Percentiles rank a stretch among this genome's conserved stretches.
Evolutionary conservation across 2,329 filamentous ascomycete genomes (phyloP).

Genomic region (Fusarium luffae): DNA sequence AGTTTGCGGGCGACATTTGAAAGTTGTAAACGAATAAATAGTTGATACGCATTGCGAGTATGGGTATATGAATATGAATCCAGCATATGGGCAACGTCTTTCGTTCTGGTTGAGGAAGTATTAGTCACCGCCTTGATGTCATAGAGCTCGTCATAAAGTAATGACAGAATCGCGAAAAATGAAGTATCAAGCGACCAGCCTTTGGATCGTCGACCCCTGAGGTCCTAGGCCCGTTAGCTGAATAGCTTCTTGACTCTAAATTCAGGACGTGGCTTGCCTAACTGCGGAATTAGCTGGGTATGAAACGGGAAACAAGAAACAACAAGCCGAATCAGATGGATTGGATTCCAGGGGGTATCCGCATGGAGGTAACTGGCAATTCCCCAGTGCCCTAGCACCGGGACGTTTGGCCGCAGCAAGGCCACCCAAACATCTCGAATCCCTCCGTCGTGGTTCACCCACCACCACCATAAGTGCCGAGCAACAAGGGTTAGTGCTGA

Average conservation of each 20-base stretch:
- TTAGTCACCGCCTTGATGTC: neutral
- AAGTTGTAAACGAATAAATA: neutral
- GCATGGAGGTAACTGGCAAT: neutral
- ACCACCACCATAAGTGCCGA: slow-evolving; percentile 41
- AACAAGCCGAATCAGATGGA: slow-evolving; percentile 14
- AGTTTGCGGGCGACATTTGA: neutral
- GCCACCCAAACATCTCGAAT: slow-evolving; percentile 10
- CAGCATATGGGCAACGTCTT: neutral
- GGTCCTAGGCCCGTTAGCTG: slow-evolving; percentile 6
- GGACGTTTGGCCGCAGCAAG: slow-evolving; percentile 39
- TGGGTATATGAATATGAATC: neutral
- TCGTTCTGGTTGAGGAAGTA: too few species aligned
- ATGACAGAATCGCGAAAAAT: neutral
- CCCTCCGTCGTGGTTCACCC: slow-evolving; percentile 9
- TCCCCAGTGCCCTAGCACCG: slow-evolving; percentile 25
- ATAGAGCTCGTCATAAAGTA: neutral
- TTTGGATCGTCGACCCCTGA: neutral
- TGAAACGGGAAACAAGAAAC: slow-evolving; percentile 36
- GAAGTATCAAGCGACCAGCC: neutral
- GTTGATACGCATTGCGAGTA: neutral
- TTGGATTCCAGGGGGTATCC: slow-evolving; percentile 9
- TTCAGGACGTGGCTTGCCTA: slow-evolving; percentile 22
- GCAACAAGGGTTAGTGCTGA: slow-evolving; percentile 35
- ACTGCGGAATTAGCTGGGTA: slow-evolving; percentile 10
- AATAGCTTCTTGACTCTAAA: slow-evolving; percentile 18